Percentiles rank a stretch among this genome's conserved stretches.
Evolutionary conservation across 2,329 filamentous ascomycete genomes (phyloP).

Genomic region (Fusarium kyushuense): DNA sequence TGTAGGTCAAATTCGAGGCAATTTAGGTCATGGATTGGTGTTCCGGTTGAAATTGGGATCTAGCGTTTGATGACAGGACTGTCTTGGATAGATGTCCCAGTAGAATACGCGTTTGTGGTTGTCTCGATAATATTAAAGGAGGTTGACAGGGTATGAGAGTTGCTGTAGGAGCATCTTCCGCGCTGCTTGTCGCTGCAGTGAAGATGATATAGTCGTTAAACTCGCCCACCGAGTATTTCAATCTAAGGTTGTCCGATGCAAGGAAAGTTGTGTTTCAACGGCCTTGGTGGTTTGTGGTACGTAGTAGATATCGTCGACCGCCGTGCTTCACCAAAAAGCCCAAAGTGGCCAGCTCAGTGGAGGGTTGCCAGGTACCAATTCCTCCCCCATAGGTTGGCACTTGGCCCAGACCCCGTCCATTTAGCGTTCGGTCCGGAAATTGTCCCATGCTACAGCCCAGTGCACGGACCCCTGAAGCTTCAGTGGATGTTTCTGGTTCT

Average conservation of each 20-base stretch:
- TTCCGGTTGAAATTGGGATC: constrained; percentile 4
- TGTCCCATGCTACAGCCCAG: constrained; percentile 47
- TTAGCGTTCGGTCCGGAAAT: constrained; percentile 53
- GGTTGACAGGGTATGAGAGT: constrained; percentile 37
- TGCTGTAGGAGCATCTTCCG: constrained; percentile 48
- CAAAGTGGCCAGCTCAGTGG: constrained; percentile 36
- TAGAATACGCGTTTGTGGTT: constrained; percentile 37
- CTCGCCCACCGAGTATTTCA: constrained; percentile 22
- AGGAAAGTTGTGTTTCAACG: constrained; percentile 20
- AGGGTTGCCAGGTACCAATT: constrained; percentile 41
- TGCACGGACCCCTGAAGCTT: constrained; percentile 36
- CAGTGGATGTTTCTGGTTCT: constrained; percentile 31
- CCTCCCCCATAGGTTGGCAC: constrained; percentile 26
- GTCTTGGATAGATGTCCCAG: constrained; percentile 6
- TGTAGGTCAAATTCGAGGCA: constrained; percentile 11
- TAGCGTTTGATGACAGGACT: constrained; percentile 6
- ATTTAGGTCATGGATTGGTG: constrained; percentile 28
- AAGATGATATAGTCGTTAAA: constrained; percentile 3
- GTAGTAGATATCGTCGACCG: constrained; percentile 41
- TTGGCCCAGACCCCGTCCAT: constrained; percentile 27
- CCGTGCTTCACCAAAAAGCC: constrained; percentile 44
- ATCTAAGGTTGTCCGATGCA: constrained; percentile 4
- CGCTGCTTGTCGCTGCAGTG: constrained; percentile 18
- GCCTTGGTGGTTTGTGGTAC: constrained; percentile 17
- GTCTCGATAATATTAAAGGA: constrained; percentile 41